Evolutionary conservation across 768 basidiomycete species (phyloP).

Genomic region (Dacryopinax primogenitus): DNA sequence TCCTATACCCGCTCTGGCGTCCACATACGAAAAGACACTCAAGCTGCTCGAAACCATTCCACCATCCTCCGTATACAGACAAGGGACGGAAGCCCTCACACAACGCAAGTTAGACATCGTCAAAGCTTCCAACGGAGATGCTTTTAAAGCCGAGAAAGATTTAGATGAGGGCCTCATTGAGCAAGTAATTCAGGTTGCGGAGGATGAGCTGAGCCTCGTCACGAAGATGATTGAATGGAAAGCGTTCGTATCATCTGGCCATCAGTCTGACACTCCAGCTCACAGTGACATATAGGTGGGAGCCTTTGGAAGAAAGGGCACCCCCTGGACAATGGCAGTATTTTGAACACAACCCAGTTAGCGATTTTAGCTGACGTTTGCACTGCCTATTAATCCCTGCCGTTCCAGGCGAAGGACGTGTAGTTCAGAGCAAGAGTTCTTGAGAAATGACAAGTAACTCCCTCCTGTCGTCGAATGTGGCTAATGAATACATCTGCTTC

Average conservation of each 20-base stretch:
- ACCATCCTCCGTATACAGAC: slow-evolving; percentile 74
- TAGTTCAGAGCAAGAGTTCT: background rate
- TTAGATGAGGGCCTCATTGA: slow-evolving; percentile 81
- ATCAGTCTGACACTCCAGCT: background rate
- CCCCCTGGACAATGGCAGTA: slow-evolving; percentile 82
- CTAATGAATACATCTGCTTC: no score
- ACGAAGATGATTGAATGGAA: slow-evolving; percentile 90
- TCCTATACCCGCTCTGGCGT: slow-evolving; percentile 64
- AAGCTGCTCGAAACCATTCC: slow-evolving; percentile 53
- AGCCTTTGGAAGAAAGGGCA: slow-evolving; percentile 69
- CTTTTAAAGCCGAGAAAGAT: slow-evolving; percentile 54
- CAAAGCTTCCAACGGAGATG: slow-evolving; percentile 49
- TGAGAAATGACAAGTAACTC: no score
- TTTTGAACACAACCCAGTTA: slow-evolving; percentile 23
- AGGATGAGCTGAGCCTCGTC: slow-evolving; percentile 65
- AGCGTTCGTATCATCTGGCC: slow-evolving; percentile 55
- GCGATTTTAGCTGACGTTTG: background rate
- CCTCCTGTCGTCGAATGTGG: no score
- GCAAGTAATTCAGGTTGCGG: slow-evolving; percentile 66
- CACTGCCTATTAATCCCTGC: background rate
- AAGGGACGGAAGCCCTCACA: slow-evolving; percentile 76
- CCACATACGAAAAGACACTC: slow-evolving; percentile 63
- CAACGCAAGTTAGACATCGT: slow-evolving; percentile 64
- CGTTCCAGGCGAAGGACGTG: background rate
- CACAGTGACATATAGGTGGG: slow-evolving; percentile 51